Conservation (phyloP, 441 rosid species). For the Dalechampia spathulata region DNA sequence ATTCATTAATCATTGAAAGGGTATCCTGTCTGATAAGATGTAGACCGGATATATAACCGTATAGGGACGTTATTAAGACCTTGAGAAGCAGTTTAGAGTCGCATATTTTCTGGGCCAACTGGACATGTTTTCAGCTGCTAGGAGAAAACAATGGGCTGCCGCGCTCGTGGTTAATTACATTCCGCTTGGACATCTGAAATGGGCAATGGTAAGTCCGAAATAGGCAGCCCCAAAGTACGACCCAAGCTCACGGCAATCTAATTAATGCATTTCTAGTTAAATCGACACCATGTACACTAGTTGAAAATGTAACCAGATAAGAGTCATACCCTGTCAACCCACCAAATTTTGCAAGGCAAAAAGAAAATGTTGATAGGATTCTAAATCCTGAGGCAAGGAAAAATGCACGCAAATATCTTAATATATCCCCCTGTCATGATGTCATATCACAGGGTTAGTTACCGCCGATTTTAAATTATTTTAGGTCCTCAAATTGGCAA, state of each 20-base stretch:
- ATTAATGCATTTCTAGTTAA: no score
- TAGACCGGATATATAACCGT: no score
- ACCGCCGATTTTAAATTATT: slow-evolving; percentile 17
- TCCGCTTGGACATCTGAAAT: background rate
- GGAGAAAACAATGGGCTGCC: background rate
- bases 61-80: no score
- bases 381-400: slow-evolving; percentile 8
- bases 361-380: slow-evolving; percentile 16
- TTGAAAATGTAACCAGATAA: slow-evolving; percentile 10
- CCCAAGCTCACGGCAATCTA: no score
- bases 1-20: no score
- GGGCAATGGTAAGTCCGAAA: background rate
- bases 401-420: background rate
- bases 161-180: background rate
- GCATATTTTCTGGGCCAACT: background rate
- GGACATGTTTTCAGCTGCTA: background rate
- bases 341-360: background rate
- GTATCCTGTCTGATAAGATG: no score
- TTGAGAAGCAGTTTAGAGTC: no score
- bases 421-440: background rate
- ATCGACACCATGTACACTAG: background rate
- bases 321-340: background rate
- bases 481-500: background rate
- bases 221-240: no score
- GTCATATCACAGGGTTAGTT: slow-evolving; percentile 4